Conservation (phyloP, 148 eudicot genomes). For the Vaccinium myrtillus region DNA sequence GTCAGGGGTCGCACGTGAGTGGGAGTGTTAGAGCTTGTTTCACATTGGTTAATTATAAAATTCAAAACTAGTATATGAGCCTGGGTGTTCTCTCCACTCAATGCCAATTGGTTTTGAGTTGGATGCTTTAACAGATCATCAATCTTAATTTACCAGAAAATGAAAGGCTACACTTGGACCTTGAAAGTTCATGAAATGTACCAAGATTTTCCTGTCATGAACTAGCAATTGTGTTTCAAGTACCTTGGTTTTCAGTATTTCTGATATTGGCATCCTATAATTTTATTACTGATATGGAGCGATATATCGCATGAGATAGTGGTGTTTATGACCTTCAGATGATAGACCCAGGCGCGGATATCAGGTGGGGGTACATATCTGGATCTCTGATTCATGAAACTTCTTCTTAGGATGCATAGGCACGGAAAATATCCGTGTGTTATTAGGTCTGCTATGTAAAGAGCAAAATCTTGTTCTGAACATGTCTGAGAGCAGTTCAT, state of each 20-base stretch:
- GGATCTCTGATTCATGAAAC: background rate
- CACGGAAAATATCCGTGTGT: background rate
- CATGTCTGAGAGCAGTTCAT: background rate
- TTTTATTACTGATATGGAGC: background rate
- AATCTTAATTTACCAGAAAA: background rate
- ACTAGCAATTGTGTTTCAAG: background rate
- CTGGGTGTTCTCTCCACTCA: too few relatives aligned
- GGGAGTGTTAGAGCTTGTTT: too few relatives aligned
- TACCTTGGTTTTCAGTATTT: background rate
- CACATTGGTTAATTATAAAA: too few relatives aligned
- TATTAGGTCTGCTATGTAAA: background rate
- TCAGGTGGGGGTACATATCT: background rate
- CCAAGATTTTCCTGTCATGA: background rate
- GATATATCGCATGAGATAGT: background rate
- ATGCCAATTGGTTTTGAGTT: too few relatives aligned
- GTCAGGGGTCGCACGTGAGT: too few relatives aligned
- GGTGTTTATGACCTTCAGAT: background rate
- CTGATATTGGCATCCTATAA: background rate
- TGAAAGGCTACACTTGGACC: background rate
- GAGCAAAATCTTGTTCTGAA: background rate
- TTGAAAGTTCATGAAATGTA: background rate
- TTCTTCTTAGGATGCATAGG: background rate
- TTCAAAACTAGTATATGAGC: too few relatives aligned
- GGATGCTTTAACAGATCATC: too few relatives aligned
- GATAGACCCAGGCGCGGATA: background rate